A percentile compares a stretch with the other conserved stretches of the same genome.
Evolutionary conservation across 305 asterid species (phyloP).

Genomic region (Fraxinus nigra): DNA sequence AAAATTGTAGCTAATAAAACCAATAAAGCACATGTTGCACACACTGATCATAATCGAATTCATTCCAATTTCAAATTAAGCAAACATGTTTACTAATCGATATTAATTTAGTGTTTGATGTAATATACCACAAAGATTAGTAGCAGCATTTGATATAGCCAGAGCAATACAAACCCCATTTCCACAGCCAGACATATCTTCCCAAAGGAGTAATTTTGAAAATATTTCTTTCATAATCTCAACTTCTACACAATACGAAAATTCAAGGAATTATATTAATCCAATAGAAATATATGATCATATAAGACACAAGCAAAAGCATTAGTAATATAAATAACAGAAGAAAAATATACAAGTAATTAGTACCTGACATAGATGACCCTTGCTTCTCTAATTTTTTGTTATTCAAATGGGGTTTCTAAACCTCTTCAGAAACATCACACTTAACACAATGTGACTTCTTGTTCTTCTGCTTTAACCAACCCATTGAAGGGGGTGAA

Average conservation of each 20-base stretch:
- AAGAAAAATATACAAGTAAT: not conserved
- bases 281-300: not conserved
- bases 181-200: slow-evolving; percentile 90
- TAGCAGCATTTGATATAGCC: too few relatives aligned
- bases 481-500: too few relatives aligned
- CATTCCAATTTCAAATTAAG: not conserved
- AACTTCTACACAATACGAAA: slow-evolving; percentile 36
- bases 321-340: not conserved
- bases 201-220: slow-evolving; percentile 74
- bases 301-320: not conserved
- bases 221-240: slow-evolving; percentile 81
- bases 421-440: slow-evolving; percentile 35
- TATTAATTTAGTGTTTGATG: too few relatives aligned
- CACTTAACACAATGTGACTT: slow-evolving; percentile 28
- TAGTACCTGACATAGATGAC: slow-evolving; percentile 55
- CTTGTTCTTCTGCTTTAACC: slow-evolving; percentile 34
- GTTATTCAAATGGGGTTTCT: slow-evolving; percentile 35
- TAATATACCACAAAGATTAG: slow-evolving; percentile 72
- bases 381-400: slow-evolving; percentile 49
- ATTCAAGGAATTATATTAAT: not conserved
- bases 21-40: not conserved
- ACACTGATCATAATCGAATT: slow-evolving; percentile 3
- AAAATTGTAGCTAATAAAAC: slow-evolving; percentile 57
- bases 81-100: not conserved
- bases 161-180: slow-evolving; percentile 85